Evolutionary conservation across 495 filamentous ascomycete genomes (phyloP).

Genomic region (Corynascus novoguineensis): DNA sequence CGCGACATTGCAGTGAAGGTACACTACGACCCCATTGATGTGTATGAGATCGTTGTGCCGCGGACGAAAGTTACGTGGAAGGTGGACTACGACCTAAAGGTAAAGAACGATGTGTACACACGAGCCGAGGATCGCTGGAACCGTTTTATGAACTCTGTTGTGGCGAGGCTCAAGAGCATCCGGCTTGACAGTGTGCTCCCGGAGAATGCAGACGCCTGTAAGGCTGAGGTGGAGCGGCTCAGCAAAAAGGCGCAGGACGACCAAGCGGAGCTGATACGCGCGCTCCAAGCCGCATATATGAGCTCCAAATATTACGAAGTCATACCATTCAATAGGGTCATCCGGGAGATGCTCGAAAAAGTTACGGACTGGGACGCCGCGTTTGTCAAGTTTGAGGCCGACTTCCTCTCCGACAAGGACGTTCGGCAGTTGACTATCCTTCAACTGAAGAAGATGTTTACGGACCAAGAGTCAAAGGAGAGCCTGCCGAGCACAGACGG

Average conservation of each 20-base stretch:
- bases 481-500: slow-evolving; percentile 62
- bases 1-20: slow-evolving; percentile 73
- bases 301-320: slow-evolving; percentile 93
- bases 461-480: slow-evolving; percentile 75
- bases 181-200: slow-evolving; percentile 84
- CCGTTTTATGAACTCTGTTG: slow-evolving; percentile 82
- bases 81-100: slow-evolving; percentile 80
- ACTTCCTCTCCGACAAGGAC: slow-evolving; percentile 97
- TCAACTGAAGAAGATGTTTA: slow-evolving; percentile 91
- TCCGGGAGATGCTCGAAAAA: slow-evolving; percentile 85
- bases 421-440: slow-evolving; percentile 85
- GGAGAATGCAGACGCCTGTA: slow-evolving; percentile 75
- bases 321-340: slow-evolving; percentile 81
- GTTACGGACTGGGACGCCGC: slow-evolving; percentile 87
- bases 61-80: slow-evolving; percentile 91
- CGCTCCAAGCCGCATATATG: slow-evolving; percentile 85
- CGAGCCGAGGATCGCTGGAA: slow-evolving; percentile 73
- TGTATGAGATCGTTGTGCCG: slow-evolving; percentile 94
- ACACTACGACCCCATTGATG: slow-evolving; percentile 84
- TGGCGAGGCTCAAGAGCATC: slow-evolving; percentile 75
- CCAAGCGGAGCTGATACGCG: slow-evolving; percentile 61
- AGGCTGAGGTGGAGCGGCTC: slow-evolving; percentile 70
- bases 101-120: slow-evolving; percentile 87
- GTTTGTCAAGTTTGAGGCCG: slow-evolving; percentile 84
- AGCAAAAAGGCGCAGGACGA: slow-evolving; percentile 74